A percentile compares a stretch with the other conserved stretches of the same genome.
Evolutionary conservation across 208 protist species (phyloP).

Genomic region (Histomonas meleagridis): DNA sequence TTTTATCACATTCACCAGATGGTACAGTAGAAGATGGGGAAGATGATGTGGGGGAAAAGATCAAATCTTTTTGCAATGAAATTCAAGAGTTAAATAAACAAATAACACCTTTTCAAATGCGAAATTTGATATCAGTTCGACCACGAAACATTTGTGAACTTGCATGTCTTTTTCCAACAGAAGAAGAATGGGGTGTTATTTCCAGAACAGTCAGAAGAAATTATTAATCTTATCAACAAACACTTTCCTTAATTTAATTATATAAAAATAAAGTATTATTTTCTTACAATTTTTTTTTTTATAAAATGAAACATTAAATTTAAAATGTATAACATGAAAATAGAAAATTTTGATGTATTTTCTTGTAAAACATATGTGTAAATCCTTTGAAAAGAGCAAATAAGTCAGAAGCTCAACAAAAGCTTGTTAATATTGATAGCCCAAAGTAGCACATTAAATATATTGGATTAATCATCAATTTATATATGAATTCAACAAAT

Average conservation of each 20-base stretch:
- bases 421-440: too few species aligned
- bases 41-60: background rate
- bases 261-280: too few species aligned
- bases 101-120: constrained; percentile 1
- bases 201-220: background rate
- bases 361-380: too few species aligned
- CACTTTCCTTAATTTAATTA: background rate
- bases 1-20: background rate
- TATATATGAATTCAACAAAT: too few species aligned
- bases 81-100: background rate
- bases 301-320: too few species aligned
- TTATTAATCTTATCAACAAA: background rate
- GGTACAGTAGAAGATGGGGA: background rate
- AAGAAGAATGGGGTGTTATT: background rate
- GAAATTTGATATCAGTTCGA: background rate
- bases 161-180: background rate
- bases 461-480: too few species aligned
- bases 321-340: too few species aligned
- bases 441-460: too few species aligned
- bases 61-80: background rate
- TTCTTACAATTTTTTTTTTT: too few species aligned
- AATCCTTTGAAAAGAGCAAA: too few species aligned
- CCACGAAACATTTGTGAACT: background rate
- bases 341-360: too few species aligned
- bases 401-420: too few species aligned